phyloP scores from a whole-genome alignment of 345 rosid species.

The Xanthoceras sorbifolium region DNA sequence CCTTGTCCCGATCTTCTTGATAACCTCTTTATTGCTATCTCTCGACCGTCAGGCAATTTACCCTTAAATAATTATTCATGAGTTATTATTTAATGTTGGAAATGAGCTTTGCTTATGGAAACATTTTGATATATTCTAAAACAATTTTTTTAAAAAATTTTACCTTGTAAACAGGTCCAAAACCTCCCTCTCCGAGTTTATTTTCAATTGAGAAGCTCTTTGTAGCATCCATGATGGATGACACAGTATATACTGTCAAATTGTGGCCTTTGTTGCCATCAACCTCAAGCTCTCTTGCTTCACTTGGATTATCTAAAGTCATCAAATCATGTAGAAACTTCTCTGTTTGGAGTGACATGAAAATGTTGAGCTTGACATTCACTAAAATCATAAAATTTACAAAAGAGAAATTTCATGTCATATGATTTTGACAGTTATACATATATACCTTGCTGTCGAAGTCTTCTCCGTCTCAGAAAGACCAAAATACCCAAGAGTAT shows the following conservation, averaged over 20 bases:
- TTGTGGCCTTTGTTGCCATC: too few species aligned
- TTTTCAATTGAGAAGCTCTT: too few species aligned
- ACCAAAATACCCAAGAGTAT: not conserved
- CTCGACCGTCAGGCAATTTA: conserved; percentile 7
- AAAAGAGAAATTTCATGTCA: not conserved
- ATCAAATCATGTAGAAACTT: too few species aligned
- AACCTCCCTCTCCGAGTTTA: too few species aligned
- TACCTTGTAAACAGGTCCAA: conserved; percentile 17
- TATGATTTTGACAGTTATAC: not conserved
- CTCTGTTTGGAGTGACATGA: too few species aligned
- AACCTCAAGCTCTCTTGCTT: too few species aligned
- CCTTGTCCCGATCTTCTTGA: conserved; percentile 29
- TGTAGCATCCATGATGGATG: too few species aligned
- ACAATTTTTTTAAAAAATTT: too few species aligned
- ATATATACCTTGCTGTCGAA: not conserved
- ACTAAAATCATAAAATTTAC: not conserved
- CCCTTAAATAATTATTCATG: conserved; percentile 7
- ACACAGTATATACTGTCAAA: too few species aligned
- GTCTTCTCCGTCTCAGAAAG: not conserved
- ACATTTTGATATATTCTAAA: not conserved
- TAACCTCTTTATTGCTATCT: conserved; percentile 25
- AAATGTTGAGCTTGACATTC: not conserved
- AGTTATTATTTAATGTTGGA: not conserved
- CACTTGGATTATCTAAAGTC: not conserved
- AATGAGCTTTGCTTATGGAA: too few species aligned